Conservation (phyloP, 495 filamentous ascomycete species). For the Opeltia flavorubescens region DNA sequence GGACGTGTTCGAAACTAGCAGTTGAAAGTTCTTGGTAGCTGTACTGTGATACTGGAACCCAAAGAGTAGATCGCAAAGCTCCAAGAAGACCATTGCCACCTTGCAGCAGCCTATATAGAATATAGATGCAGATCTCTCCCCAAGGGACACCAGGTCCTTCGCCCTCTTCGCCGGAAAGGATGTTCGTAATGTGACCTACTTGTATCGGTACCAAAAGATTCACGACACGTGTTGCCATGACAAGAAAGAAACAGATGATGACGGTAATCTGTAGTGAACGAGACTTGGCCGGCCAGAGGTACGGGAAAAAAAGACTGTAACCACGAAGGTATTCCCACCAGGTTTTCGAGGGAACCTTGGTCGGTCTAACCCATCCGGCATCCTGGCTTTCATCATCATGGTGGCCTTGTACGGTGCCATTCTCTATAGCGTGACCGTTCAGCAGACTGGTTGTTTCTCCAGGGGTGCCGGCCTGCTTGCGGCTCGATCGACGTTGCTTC, state of each 20-base stretch:
- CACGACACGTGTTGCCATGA: slow-evolving; percentile 61
- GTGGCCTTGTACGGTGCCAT: slow-evolving; percentile 32
- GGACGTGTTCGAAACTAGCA: slow-evolving; percentile 93
- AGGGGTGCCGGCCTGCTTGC: slow-evolving; percentile 18
- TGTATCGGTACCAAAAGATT: slow-evolving; percentile 72
- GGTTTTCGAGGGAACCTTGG: slow-evolving; percentile 49
- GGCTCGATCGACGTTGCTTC: slow-evolving; percentile 10
- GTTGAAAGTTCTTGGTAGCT: slow-evolving; percentile 90
- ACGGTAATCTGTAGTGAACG: slow-evolving; percentile 56
- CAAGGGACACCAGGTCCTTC: slow-evolving; percentile 42
- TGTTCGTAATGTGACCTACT: slow-evolving; percentile 56
- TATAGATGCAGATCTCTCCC: slow-evolving; percentile 60
- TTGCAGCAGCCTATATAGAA: slow-evolving; percentile 72
- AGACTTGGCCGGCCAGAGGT: slow-evolving; percentile 80
- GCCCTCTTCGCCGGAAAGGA: slow-evolving; percentile 40
- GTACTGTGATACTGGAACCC: slow-evolving; percentile 94
- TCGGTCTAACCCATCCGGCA: slow-evolving; percentile 47
- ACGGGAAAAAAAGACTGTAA: slow-evolving; percentile 83
- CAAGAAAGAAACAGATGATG: slow-evolving; percentile 63
- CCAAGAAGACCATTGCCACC: slow-evolving; percentile 77
- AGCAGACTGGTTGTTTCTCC: slow-evolving; percentile 44
- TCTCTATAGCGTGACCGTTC: slow-evolving; percentile 27
- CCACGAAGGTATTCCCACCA: slow-evolving; percentile 81
- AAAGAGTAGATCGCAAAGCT: slow-evolving; percentile 65
- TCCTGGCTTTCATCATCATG: slow-evolving; percentile 32